Base-by-base conservation (phyloP, 164 flowering plant genomes). In the Vitis cinerea region DNA sequence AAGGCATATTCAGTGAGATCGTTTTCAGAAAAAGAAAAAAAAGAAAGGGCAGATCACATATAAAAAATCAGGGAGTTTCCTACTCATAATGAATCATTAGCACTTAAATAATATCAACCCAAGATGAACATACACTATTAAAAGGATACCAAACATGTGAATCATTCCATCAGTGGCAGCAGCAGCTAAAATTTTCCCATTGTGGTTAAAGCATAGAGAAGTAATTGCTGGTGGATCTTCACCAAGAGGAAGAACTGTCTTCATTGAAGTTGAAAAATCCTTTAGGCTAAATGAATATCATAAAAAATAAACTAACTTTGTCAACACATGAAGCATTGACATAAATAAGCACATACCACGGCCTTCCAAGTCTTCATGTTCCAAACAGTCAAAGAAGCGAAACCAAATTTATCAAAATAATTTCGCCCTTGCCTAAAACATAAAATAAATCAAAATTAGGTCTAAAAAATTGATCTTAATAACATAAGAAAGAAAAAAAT, bases 111-210 rank as follows among this genome's bases (percentile, higher is more conserved):
- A 31, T 31, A 31, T 31, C 44, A 31, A 2, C 44, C 9, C 30
- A 2, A 2, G 52, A 14, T 10, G 23, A 9, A 19, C 16, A 47
- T 12, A 69, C 10, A 13, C 23, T 57, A 15, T 14, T 44, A 53
- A 48, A 81, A 89, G 97, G 97, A 92, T 92, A 94, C 97, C 97
- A 80, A 92, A 94, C 94, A 94, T 94, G 78, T 94, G 97, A 78
- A 94, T 90, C 98, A 94, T 90, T 79, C 98, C 97, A 85, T 94
- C 98, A 69, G 82, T 81, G 71, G 98, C 97, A 81, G 97, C 75
- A 73, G 97, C 97, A 66, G 97, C 97, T 74, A 94, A 81, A 69
- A 94, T 91, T 85, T 90, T 94, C 68, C 98, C 98, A 78, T 94
- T 94, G 85, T 90, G 97, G 79, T 92, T 94, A 83, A 94, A 94